Conservation (phyloP, 164 flowering plant genomes). For the Vitis vinifera region ASM3070453v1 NC_081818.1:23433001-23433500, state of each 20-base stretch:
- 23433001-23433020: too few species aligned
- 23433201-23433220: constrained; percentile 61
- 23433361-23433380: too few species aligned
- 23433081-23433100: too few species aligned
- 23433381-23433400: constrained; percentile 15
- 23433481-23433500: constrained; percentile 55
- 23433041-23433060: too few species aligned
- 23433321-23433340: constrained; percentile 17
- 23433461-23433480: constrained; percentile 53
- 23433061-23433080: too few species aligned
- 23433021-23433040: too few species aligned
- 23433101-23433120: too few species aligned
- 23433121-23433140: neutral
- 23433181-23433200: constrained; percentile 80
- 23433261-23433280: constrained; percentile 61
- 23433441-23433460: constrained; percentile 35
- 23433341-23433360: neutral
- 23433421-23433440: constrained; percentile 37
- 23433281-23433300: constrained; percentile 74
- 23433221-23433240: constrained; percentile 83
- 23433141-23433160: neutral
- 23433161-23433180: constrained; percentile 80
- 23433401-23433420: constrained; percentile 34
- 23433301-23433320: constrained; percentile 63
- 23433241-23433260: constrained; percentile 69